phyloP scores from a whole-genome alignment of 2,329 filamentous ascomycete species.

The Immersiporthe knoxdaviesiana region DNA sequence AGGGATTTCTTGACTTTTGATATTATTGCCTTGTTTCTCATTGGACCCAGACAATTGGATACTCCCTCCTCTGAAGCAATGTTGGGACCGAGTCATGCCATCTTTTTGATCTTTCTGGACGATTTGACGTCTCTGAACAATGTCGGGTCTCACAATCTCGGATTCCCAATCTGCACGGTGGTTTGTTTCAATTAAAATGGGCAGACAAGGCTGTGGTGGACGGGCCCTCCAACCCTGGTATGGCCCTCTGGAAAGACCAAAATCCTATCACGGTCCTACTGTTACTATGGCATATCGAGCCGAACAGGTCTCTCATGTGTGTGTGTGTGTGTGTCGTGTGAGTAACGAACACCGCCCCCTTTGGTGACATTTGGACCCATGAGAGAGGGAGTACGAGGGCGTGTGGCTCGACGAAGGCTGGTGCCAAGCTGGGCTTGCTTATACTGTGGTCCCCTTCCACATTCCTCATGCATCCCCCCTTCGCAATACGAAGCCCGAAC shows the following conservation, averaged over 20 bases:
- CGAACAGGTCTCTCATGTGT: background rate
- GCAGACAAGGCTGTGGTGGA: background rate
- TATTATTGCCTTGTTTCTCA: background rate
- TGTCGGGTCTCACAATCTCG: background rate
- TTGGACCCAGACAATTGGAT: background rate
- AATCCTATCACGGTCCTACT: too few species aligned
- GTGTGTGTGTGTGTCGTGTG: too few species aligned
- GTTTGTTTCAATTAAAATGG: constrained; percentile 2
- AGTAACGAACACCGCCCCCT: background rate
- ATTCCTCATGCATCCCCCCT: background rate
- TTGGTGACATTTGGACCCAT: background rate
- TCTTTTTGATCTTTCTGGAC: background rate
- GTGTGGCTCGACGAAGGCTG: background rate
- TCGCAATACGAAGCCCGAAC: background rate
- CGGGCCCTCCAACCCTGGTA: background rate
- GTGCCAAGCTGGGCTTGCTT: background rate
- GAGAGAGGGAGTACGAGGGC: background rate
- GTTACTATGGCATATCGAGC: background rate
- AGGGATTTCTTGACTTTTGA: too few species aligned
- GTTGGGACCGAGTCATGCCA: background rate
- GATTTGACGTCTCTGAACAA: background rate
- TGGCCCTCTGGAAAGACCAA: background rate
- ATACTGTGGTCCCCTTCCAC: constrained; percentile 16
- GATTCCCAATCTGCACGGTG: background rate
- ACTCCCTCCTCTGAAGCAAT: background rate